phyloP scores from a whole-genome alignment of 768 basidiomycete genomes.

The Mycena galericulata region DNA sequence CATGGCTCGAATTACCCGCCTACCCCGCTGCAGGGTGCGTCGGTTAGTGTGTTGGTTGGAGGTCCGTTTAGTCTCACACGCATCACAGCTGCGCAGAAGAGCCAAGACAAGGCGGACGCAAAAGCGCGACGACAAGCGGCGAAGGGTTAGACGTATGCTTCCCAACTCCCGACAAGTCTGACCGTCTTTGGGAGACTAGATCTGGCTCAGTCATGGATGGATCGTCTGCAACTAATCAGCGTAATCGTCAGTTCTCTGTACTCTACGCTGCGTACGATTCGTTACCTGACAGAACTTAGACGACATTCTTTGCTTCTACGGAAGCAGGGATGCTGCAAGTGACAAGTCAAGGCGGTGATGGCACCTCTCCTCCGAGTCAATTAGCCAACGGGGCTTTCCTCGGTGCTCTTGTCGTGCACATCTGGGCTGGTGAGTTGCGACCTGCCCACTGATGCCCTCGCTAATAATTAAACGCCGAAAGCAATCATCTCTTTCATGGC shows the following conservation, averaged over 20 bases:
- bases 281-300: conserved; percentile 48
- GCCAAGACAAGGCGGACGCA: conserved; percentile 61
- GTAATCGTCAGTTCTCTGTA: conserved; percentile 55
- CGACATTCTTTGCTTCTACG: conserved; percentile 72
- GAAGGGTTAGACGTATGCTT: conserved; percentile 32
- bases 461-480: conserved; percentile 8
- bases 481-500: conserved; percentile 61
- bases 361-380: conserved; percentile 39
- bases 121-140: conserved; percentile 57
- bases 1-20: neutral
- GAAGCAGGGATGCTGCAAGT: conserved; percentile 65
- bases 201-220: conserved; percentile 72
- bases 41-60: too few species aligned
- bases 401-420: conserved; percentile 66
- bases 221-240: conserved; percentile 69
- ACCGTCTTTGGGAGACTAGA: conserved; percentile 41
- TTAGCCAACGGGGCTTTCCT: conserved; percentile 61
- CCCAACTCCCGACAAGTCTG: too few species aligned
- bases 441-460: too few species aligned
- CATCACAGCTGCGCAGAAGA: conserved; percentile 16
- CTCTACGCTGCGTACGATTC: too few species aligned
- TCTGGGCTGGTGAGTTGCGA: conserved; percentile 56
- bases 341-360: conserved; percentile 46
- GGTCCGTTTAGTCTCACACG: neutral
- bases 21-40: too few species aligned